Evolutionary conservation across 164 flowering plant genomes (phyloP), one percentile per base, ranked within the genome.

Genomic region (Aristolochia californica): DNA sequence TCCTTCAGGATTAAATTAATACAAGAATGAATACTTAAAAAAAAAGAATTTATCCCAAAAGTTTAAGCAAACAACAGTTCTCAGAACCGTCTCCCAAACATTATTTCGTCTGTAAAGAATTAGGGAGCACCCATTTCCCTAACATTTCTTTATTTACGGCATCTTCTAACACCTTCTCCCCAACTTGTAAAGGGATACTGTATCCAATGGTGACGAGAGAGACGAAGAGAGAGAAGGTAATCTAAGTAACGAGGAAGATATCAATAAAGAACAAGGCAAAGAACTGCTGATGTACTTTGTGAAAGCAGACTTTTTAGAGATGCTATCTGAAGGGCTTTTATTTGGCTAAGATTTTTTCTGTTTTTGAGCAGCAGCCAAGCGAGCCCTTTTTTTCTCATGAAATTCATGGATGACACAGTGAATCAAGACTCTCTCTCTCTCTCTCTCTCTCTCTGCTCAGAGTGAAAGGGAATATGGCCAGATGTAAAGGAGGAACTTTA

Each of bases 231-330:
- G n/a, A 15, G 22, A 17, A 50, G 17, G 22, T 34, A 34, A 34
- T 34, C 40, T 34, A 3, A 34, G 40, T 14, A 50, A 24, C 15
- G 54, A 23, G 27, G 40, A 55, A 30, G 40, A 34, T 26, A 43
- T 38, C 16, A 43, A 47, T 48, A 59, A 58, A 45, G 61, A 59
- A 59, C 53, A 47, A 59, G 26, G 27, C 54, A 59, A 34, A 8
- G 26, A 48, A 48, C 22, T 17, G 24, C 44, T 15, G 20, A 28
- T 22, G 27, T 18, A 22, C 40, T 48, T 59, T 20, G 22, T 22
- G 40, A 48, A 47, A n/a, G 34, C 14, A n/a, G 54, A 20, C 2
- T 2, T 34, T 24, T 27, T 12, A 34, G 40, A 58, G 40, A 27
- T 48, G 45, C 13, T 28, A 59, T 25, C 53, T 4, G 25, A 30